phyloP scores from a whole-genome alignment of 257 asterid genomes.

The Plantago major region DNA sequence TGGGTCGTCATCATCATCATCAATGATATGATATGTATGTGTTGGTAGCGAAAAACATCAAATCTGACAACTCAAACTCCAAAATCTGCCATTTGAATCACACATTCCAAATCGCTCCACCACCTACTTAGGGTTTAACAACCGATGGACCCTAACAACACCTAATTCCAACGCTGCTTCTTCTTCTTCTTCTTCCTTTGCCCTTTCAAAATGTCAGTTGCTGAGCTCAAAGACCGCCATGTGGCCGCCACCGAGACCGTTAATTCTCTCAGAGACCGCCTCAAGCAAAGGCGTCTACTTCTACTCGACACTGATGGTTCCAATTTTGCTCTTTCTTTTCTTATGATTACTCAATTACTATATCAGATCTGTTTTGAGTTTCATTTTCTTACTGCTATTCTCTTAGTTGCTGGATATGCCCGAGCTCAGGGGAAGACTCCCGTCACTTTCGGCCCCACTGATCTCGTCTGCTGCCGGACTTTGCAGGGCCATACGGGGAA shows the following conservation, averaged over 20 bases:
- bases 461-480: conserved; percentile 95
- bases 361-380: conserved; percentile 35
- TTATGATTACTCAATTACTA: not conserved
- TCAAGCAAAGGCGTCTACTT: conserved; percentile 67
- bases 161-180: too few relatives aligned
- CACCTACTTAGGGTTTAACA: too few relatives aligned
- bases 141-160: too few relatives aligned
- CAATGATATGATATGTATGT: too few relatives aligned
- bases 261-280: conserved; percentile 61
- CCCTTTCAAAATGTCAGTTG: conserved; percentile 52
- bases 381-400: conserved; percentile 7
- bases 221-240: conserved; percentile 90
- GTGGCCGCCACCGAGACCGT: conserved; percentile 76
- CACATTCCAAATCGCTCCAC: too few relatives aligned
- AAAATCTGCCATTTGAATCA: too few relatives aligned
- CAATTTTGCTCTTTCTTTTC: conserved; percentile 12
- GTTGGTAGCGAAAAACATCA: too few relatives aligned
- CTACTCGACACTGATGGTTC: conserved; percentile 87
- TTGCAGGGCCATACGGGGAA: conserved; percentile 96
- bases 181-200: too few relatives aligned
- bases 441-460: conserved; percentile 86
- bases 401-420: conserved; percentile 75
- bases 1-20: too few relatives aligned
- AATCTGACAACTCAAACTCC: too few relatives aligned
- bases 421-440: conserved; percentile 80